Evolutionary conservation across 2,329 filamentous ascomycete genomes (phyloP).

Genomic region (Blastomyces parvus): DNA sequence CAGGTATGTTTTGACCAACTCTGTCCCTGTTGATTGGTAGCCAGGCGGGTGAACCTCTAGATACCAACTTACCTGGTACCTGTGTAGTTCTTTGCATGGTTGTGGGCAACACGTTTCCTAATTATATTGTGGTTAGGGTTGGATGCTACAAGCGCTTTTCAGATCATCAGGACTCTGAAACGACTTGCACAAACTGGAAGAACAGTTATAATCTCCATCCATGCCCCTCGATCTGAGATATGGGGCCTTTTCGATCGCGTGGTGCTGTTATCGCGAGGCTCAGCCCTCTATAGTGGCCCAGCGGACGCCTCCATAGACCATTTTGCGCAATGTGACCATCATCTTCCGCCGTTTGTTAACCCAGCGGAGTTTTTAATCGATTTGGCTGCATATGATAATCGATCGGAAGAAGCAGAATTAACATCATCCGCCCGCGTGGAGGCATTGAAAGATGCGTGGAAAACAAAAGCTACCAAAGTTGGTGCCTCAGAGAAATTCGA

Average conservation of each 20-base stretch:
- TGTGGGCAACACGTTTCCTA: background rate
- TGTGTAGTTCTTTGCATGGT: background rate
- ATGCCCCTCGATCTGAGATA: conserved; percentile 69
- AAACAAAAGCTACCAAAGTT: conserved; percentile 11
- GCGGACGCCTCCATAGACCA: conserved; percentile 51
- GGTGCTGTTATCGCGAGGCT: conserved; percentile 57
- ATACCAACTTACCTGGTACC: background rate
- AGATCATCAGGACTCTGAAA: conserved; percentile 62
- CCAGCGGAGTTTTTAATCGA: conserved; percentile 70
- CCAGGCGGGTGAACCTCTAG: background rate
- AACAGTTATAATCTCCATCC: conserved; percentile 64
- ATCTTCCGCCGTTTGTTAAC: conserved; percentile 62
- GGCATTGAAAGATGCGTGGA: conserved; percentile 54
- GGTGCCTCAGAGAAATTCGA: conserved; percentile 7
- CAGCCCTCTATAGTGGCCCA: conserved; percentile 57
- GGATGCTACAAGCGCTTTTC: conserved; percentile 67
- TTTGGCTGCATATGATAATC: conserved; percentile 62
- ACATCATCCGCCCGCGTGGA: conserved; percentile 52
- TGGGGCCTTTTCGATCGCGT: conserved; percentile 68
- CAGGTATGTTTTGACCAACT: conserved; percentile 36
- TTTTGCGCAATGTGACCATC: conserved; percentile 52
- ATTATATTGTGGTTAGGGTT: conserved; percentile 32
- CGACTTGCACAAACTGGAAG: conserved; percentile 56
- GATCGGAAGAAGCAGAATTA: conserved; percentile 56
- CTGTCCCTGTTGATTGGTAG: background rate